Base-by-base conservation (phyloP, 345 rosid genomes). In the Balakata baccata region DNA sequence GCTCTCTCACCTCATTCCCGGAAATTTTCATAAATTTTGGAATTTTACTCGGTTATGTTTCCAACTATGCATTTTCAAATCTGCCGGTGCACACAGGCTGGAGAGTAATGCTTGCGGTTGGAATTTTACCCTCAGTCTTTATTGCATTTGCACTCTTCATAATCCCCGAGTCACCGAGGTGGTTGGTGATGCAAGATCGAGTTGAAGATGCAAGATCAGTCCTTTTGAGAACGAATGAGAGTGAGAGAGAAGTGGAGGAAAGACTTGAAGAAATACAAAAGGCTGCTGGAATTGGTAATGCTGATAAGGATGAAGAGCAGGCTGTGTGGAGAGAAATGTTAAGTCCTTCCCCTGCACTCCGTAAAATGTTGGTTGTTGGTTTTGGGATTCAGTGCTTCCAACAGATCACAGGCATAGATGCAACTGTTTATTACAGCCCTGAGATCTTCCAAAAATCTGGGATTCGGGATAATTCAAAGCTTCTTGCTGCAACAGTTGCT, bases 41-140 rank as follows among this genome's bases (percentile, higher is more conserved):
- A 41, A 93, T 93, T 78, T 78, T 93, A 73, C 94, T 93, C 3
- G 98, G 98, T 64, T 93, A 91, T 23, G 92, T 93, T 76, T 93
- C 98, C 9, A 93, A 93, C 76, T 93, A 87, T 66, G 91, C 86
- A 22, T 93, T 93, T 75, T 87, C 94, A 0, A 89, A 88, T 50
- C 84, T 93, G 43, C 77, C 97, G 4, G 87, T 72, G 37, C 91
- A 91, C 73, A 84, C 76, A 73, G 89, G 81, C 80, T 93, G 98
- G 98, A 86, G 97, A 79, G 75, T 93, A 56, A 93, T 93, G 98
- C 92, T 93, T 18, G 98, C 91, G 0, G 96, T 90, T 6, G 98
- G 98, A 66, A 87, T 87, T 74, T 77, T 91, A 66, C 98, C 98
- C n/a, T 89, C 97, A 0, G 71, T 89, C 37, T 87, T 91, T 76